A percentile compares a stretch with the other conserved stretches of the same genome.
Evolutionary conservation across 495 filamentous ascomycete species (phyloP).

Genomic region (Neurospora sp.): DNA sequence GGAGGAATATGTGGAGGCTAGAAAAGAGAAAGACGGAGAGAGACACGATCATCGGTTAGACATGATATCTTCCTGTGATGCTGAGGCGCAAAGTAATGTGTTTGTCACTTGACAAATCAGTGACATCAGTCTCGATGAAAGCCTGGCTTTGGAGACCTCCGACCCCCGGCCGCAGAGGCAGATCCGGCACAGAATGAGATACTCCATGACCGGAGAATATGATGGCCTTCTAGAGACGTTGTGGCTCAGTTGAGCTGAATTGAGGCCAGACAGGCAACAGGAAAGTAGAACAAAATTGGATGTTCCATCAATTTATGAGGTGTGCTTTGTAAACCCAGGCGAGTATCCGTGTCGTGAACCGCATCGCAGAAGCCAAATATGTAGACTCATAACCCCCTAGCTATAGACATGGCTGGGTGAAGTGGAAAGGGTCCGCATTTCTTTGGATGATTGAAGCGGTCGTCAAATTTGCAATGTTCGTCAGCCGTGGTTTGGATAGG

Average conservation of each 20-base stretch:
- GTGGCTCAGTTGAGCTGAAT: background rate
- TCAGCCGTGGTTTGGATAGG: background rate
- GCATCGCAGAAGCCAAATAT: background rate
- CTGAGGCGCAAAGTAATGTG: background rate
- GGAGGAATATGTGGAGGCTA: background rate
- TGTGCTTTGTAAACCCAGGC: background rate
- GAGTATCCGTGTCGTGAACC: background rate
- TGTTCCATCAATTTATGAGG: background rate
- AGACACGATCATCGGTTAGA: background rate
- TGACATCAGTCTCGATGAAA: background rate
- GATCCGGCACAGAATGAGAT: background rate
- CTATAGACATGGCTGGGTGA: background rate
- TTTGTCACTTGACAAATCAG: background rate
- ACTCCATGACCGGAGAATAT: background rate
- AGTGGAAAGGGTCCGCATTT: background rate
- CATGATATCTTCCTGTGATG: background rate
- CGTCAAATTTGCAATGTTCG: background rate
- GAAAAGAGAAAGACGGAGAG: background rate
- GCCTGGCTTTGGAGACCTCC: conserved; percentile 4
- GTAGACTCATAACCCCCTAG: background rate
- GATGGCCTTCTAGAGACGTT: background rate
- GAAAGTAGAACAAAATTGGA: background rate
- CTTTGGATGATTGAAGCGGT: background rate
- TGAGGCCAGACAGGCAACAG: background rate
- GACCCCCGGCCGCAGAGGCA: background rate